Base-by-base conservation (phyloP, 371 early-diverging fungal genomes). In the Dinochytrium kinnereticum region DNA sequence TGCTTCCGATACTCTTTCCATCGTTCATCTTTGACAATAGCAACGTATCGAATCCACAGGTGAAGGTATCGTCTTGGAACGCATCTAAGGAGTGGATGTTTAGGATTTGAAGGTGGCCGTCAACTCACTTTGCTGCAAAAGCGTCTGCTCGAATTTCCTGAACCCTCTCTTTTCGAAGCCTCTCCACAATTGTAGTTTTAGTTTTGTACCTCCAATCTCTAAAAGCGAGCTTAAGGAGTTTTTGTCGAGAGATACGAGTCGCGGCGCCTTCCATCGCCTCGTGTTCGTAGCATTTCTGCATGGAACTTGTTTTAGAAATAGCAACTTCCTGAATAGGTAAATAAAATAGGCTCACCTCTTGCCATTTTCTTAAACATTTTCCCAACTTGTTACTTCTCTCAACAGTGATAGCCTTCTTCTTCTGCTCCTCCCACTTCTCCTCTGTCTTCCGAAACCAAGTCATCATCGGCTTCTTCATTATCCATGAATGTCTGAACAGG, bases 1-100 rank as follows among this genome's bases (percentile, higher is more conserved):
- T 66, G 38, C 26, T 37, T 38, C 2, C 66, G 39, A 19, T 24
- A 66, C 19, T 66, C 66, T 30, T 44, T 66, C 66, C 66, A 66
- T 28, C 28, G 5, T 28, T 66, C 44, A 40, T 66, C 49, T 44
- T 66, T 66, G 21, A 10, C 10, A 2, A 24, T 2, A 24, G n/a
- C 24, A 7, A 66, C 44, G 44, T n/a, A 66, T 28, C 26, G 13
- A 15, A 13, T 40, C 66, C 66, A 66, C 24, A 3, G 15, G 2
- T 36, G 15, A 2, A 61, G 15, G 24, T 38, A 61, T 17, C 64
- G 24, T 38, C 57, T 31, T 38, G 64, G 64, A 17, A 61, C 64
- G 64, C 33, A 61, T 34, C 64, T 61, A 19, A 3, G 49, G 21
- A 44, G 49, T 13, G 49, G 13, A 44, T 13, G 49, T n/a, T n/a